phyloP scores from a whole-genome alignment of 257 asterid genomes.

The Paulownia fortunei region DNA sequence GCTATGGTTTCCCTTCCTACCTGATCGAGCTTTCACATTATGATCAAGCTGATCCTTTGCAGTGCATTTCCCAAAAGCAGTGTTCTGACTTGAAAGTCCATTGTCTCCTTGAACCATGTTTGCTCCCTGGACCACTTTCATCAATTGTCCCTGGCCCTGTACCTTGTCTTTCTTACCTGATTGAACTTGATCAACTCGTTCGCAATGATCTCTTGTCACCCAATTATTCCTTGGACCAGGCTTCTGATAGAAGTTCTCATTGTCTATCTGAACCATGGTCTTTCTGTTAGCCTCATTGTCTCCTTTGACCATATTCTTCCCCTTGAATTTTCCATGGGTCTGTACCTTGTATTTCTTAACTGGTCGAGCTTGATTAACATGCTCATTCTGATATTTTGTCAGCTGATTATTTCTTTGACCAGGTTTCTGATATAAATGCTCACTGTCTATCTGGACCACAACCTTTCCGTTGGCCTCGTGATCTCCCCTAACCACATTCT shows the following conservation, averaged over 20 bases:
- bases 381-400: too few species aligned
- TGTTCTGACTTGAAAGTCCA: neutral
- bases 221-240: neutral
- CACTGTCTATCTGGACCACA: neutral
- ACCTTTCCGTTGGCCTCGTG: neutral
- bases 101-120: neutral
- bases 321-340: neutral
- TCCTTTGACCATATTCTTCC: constrained; percentile 3
- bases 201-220: neutral
- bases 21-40: neutral
- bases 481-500: constrained; percentile 3
- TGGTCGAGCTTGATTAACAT: neutral
- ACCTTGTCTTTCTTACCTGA: neutral
- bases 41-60: constrained; percentile 6
- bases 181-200: neutral
- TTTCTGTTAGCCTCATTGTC: constrained; percentile 9
- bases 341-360: neutral
- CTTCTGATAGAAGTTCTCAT: neutral
- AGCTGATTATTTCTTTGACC: neutral
- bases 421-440: neutral
- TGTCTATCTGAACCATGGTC: neutral
- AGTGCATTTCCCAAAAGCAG: neutral
- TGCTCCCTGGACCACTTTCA: neutral
- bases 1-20: neutral
- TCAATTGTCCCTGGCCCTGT: neutral